A percentile compares a stretch with the other conserved stretches of the same genome.
phyloP scores from a whole-genome alignment of 257 asterid species.

The Solanum sitiens region DNA sequence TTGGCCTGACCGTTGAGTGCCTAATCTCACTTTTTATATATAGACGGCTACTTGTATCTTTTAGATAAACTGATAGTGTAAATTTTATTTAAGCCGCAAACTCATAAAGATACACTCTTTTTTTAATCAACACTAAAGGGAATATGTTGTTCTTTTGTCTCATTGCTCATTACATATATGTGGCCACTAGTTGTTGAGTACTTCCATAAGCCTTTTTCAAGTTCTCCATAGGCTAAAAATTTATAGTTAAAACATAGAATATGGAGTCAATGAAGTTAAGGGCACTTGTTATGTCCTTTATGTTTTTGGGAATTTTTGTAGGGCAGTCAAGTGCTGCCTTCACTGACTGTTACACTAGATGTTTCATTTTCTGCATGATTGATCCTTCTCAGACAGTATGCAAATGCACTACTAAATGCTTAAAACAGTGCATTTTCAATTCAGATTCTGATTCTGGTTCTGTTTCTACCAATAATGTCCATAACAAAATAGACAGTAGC shows the following conservation, averaged over 20 bases:
- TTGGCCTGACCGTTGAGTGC: not conserved
- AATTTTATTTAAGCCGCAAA: not conserved
- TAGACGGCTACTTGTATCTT: not conserved
- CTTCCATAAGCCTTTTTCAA: not conserved
- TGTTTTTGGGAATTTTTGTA: constrained; percentile 31
- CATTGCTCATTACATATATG: not conserved
- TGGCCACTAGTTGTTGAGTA: not conserved
- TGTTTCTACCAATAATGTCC: constrained; percentile 5
- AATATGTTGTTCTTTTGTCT: not conserved
- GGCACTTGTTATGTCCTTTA: constrained; percentile 17
- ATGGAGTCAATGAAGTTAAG: constrained; percentile 34
- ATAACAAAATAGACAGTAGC: not conserved
- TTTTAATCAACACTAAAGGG: not conserved
- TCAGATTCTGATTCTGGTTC: not conserved
- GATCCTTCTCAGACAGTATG: constrained; percentile 79
- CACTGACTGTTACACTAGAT: constrained; percentile 81
- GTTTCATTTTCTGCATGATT: constrained; percentile 79
- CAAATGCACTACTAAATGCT: constrained; percentile 76
- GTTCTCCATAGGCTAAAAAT: not conserved
- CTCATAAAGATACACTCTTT: not conserved
- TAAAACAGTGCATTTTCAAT: constrained; percentile 72
- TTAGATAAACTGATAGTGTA: not conserved
- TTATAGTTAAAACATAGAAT: not conserved
- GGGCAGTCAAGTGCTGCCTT: constrained; percentile 40
- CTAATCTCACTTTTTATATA: not conserved